Conservation (phyloP, 2,329 filamentous ascomycete species). For the Fusarium pininemorale region DNA sequence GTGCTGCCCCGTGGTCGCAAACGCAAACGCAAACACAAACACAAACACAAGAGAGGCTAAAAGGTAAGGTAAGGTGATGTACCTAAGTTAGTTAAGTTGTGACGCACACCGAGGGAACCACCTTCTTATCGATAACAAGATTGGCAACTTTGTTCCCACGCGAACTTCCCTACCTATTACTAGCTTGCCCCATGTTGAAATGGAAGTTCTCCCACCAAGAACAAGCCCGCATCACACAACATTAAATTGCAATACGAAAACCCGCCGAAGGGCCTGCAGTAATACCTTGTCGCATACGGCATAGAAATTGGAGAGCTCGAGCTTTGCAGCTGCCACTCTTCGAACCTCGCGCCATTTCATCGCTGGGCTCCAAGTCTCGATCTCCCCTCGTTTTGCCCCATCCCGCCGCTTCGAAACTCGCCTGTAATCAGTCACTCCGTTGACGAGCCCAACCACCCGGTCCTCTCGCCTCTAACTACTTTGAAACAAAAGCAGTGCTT, state of each 20-base stretch:
- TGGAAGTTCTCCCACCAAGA: constrained; percentile 34
- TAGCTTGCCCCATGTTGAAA: constrained; percentile 23
- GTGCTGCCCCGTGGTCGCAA: neutral
- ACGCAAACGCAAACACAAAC: neutral
- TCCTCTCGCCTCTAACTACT: neutral
- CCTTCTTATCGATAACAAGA: constrained; percentile 46
- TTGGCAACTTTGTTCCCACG: constrained; percentile 32
- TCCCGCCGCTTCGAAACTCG: constrained; percentile 21
- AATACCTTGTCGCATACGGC: neutral
- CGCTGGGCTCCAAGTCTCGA: constrained; percentile 6
- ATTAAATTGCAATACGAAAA: constrained; percentile 23
- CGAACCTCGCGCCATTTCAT: constrained; percentile 2
- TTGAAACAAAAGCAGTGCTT: neutral
- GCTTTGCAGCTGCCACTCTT: neutral
- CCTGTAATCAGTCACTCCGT: constrained; percentile 16
- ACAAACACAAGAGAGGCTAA: neutral
- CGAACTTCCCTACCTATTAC: neutral
- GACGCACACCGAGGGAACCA: constrained; percentile 11
- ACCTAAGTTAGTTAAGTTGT: neutral
- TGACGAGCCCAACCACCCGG: constrained; percentile 11
- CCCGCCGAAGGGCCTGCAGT: constrained; percentile 4
- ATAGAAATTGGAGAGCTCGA: neutral
- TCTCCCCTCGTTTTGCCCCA: constrained; percentile 31
- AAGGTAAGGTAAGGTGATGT: neutral
- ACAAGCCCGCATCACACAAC: constrained; percentile 38